A percentile compares a stretch with the other conserved stretches of the same genome.
Conservation (phyloP, 169 alveolate genomes). For the Plasmodium gaboni region DNA sequence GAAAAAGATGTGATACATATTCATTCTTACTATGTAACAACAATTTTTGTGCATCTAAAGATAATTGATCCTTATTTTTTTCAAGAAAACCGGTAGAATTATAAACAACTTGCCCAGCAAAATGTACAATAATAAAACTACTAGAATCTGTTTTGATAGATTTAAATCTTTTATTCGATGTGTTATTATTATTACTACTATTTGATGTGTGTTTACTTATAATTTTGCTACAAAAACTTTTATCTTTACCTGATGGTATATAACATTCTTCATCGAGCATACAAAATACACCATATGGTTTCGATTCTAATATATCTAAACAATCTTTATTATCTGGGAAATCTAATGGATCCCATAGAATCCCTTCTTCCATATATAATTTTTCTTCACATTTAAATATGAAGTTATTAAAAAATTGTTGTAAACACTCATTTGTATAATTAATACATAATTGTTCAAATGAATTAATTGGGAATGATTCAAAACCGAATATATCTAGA, state of each 20-base stretch:
- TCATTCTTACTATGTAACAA: constrained; percentile 76
- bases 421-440: constrained; percentile 97
- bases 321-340: constrained; percentile 97
- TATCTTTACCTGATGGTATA: constrained; percentile 93
- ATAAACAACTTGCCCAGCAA: constrained; percentile 97
- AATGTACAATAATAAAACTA: constrained; percentile 94
- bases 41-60: constrained; percentile 81
- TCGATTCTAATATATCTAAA: constrained; percentile 94
- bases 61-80: constrained; percentile 96
- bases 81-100: constrained; percentile 94
- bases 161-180: constrained; percentile 82
- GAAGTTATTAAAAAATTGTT: constrained; percentile 94
- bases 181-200: neutral
- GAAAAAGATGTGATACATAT: constrained; percentile 26
- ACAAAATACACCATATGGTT: constrained; percentile 89
- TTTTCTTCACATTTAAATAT: constrained; percentile 96
- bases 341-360: constrained; percentile 95
- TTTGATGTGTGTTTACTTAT: constrained; percentile 78
- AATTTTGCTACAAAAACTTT: constrained; percentile 87
- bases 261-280: constrained; percentile 96
- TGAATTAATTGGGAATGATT: constrained; percentile 95
- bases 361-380: constrained; percentile 93
- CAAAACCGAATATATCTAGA: constrained; percentile 98
- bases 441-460: constrained; percentile 98
- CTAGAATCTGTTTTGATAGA: constrained; percentile 87